These are phyloP conservation scores for Xylaria digitata DNA, from an alignment of 2,329 filamentous ascomycete species.

Conservation along the genomic window DNA sequence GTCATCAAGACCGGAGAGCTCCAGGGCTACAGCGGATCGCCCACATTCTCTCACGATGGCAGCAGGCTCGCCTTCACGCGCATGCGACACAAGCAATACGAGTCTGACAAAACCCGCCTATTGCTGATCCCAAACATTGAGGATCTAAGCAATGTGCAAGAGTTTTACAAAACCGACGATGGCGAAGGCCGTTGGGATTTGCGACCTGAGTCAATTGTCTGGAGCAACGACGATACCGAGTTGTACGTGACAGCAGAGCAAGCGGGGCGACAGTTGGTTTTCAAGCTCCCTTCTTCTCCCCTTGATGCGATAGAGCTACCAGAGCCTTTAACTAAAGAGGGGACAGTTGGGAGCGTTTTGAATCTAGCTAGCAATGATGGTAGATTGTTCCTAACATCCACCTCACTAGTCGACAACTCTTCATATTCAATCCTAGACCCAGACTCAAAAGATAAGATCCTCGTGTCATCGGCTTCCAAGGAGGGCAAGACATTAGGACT, in stretches of 20 bases:
- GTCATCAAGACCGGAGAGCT: conserved; percentile 68
- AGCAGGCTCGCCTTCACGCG: conserved; percentile 78
- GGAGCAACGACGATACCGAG: conserved; percentile 68
- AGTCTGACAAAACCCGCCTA: conserved; percentile 80
- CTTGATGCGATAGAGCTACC: conserved; percentile 61
- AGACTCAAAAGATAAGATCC: conserved; percentile 49
- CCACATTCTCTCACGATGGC: conserved; percentile 80
- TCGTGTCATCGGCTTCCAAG: conserved; percentile 73
- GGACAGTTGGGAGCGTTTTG: conserved; percentile 65
- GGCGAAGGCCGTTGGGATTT: conserved; percentile 72
- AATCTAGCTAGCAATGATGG: conserved; percentile 60
- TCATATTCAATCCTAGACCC: conserved; percentile 71
- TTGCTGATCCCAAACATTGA: conserved; percentile 71
- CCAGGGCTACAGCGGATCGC: conserved; percentile 72
- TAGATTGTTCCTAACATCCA: conserved; percentile 73
- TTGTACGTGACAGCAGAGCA: conserved; percentile 82
- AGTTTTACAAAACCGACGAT: conserved; percentile 71
- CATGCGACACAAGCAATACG: conserved; percentile 82
- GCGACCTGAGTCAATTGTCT: conserved; percentile 66
- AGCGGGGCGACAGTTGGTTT: conserved; percentile 70
- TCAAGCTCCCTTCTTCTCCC: conserved; percentile 68
- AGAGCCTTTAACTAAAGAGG: conserved; percentile 61
- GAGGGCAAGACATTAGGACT: conserved; percentile 75
- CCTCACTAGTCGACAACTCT: conserved; percentile 77
- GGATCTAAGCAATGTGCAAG: conserved; percentile 67